Evolutionary conservation across 2,329 filamentous ascomycete species (phyloP), one percentile per base, ranked within the genome.

Genomic region (Fusarium nelsonii): DNA sequence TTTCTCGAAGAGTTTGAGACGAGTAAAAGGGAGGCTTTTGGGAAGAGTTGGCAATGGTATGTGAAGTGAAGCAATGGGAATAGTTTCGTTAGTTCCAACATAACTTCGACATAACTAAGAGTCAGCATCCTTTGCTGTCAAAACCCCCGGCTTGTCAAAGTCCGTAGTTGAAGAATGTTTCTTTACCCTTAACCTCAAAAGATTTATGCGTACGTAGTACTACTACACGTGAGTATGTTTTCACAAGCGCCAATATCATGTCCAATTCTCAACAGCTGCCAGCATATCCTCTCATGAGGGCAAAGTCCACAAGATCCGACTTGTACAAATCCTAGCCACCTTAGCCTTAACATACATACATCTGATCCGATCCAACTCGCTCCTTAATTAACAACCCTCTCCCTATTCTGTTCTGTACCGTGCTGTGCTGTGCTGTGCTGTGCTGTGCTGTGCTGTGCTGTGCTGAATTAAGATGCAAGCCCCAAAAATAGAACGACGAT

Each of bases 1-100:
- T 87, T 87, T 40, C 52, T 78, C 10, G 48, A 59, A 14, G 73
- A 74, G 55, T 65, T 73, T 52, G 69, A 66, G 50, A 20, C 40
- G n/a, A 69, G 44, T 10, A 56, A 45, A 40, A 34, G 23, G 10
- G 43, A 57, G 6, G 54, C 40, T 1, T 48, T 70, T 14, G 46
- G 46, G 16, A 41, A 50, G 36, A 41, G 28, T 3, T 70, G 67
- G 67, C 60, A 41, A 43, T 68, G 67, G 67, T 70, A 60, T 44
- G 54, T 70, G 26, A 60, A 26, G 28, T 58, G 46, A 58, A 40
- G 45, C 14, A 23, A 37, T 9, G 44, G 23, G 11, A 12, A 14
- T 28, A 37, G 6, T 10, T 16, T 32, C 16, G 26, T 10, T 6
- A 44, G 23, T 18, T n/a, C 15, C 6, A 26, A 20, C 34, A 40